Percentiles rank a stretch among this genome's conserved stretches.
These are phyloP conservation scores for Astrephomene gubernaculifera DNA, from an alignment of 139 green algal genomes.

Conservation along the genomic window DNA sequence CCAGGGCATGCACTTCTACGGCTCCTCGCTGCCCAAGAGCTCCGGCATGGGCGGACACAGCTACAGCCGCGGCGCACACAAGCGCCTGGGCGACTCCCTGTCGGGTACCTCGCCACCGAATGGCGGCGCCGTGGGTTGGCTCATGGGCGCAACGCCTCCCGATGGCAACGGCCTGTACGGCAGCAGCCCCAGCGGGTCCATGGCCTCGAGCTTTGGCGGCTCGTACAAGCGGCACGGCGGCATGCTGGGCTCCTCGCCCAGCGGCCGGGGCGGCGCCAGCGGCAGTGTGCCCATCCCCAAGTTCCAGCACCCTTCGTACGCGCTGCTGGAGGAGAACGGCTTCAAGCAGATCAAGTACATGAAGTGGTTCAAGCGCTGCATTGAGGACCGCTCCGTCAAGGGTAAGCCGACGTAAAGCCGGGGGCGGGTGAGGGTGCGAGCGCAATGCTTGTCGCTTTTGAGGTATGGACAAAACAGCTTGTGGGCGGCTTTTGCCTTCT, in stretches of 20 bases:
- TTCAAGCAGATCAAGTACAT: constrained; percentile 93
- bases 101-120: constrained; percentile 36
- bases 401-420: constrained; percentile 55
- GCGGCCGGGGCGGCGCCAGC: constrained; percentile 29
- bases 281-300: constrained; percentile 71
- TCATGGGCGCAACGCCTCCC: constrained; percentile 83
- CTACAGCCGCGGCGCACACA: constrained; percentile 25
- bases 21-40: constrained; percentile 52
- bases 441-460: no score
- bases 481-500: no score
- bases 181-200: constrained; percentile 53
- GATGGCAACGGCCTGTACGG: constrained; percentile 63
- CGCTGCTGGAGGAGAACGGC: constrained; percentile 92
- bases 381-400: constrained; percentile 84
- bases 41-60: constrained; percentile 2
- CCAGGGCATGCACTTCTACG: constrained; percentile 52
- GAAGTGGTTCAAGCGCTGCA: constrained; percentile 90
- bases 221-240: constrained; percentile 29
- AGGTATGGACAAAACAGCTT: no score
- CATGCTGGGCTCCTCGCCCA: constrained; percentile 40
- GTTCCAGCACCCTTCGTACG: constrained; percentile 93
- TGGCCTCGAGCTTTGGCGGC: constrained; percentile 25
- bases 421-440: no score
- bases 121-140: constrained; percentile 72
- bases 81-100: constrained; percentile 11